Base-by-base conservation (phyloP, 192 early-diverging fungal species). In the Entomortierella parvispora region DNA sequence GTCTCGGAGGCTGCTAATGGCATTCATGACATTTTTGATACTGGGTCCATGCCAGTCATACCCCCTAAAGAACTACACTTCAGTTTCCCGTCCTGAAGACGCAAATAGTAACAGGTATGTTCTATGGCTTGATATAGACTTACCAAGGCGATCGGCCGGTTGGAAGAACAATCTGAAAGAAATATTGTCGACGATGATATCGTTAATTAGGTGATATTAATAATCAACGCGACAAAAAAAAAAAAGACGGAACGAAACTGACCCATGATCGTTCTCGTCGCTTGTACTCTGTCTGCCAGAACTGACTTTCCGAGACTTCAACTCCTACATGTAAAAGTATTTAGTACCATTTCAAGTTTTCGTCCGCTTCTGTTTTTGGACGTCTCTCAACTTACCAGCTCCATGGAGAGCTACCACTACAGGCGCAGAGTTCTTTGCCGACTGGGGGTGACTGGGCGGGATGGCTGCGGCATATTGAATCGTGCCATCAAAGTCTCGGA, bases 11-110 rank as follows among this genome's bases (percentile, higher is more conserved):
- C 80, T 79, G 34, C 84, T 71, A 12, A 93, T 60, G 10, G 90
- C 84, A 46, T 65, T 54, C 25, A 90, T 79, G 22, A 89, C 79
- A 63, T 93, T 92, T 32, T 77, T 71, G 48, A 81, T 80, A 20
- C 89, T 90, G 10, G 90, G 85, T 2, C 92, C 92, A 64, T 93
- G 92, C 92, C 92, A 93, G 64, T 93, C 92, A 53, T 87, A 93
- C 4, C 91, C 91, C 91, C 72, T 76, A 44, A 2, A 31, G 51
- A 0, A 31, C 25, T 22, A 28, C 15, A 51, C n/a, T n/a, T n/a
- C n/a, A n/a, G n/a, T n/a, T n/a, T n/a, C n/a, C n/a, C n/a, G n/a
- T n/a, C n/a, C n/a, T n/a, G n/a, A n/a, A n/a, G n/a, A n/a, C n/a
- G n/a, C n/a, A n/a, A n/a, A n/a, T n/a, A n/a, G n/a, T n/a, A n/a